phyloP scores from a whole-genome alignment of 2,329 filamentous ascomycete genomes.

The Fusarium acutatum region DNA sequence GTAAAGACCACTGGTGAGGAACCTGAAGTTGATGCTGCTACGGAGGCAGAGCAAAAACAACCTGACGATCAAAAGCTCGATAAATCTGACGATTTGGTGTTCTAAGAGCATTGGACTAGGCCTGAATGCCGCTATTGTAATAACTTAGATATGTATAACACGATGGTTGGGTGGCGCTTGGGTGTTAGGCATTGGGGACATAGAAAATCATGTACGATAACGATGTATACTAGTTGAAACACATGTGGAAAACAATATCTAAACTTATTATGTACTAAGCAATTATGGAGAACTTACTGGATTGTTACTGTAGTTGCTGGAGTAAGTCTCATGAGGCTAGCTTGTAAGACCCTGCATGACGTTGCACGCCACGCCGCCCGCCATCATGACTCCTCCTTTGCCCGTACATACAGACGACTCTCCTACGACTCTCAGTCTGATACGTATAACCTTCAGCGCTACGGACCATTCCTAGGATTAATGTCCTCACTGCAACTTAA shows the following conservation, averaged over 20 bases:
- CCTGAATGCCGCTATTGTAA: slow-evolving; percentile 8
- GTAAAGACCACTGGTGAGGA: background rate
- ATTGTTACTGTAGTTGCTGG: background rate
- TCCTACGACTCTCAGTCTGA: background rate
- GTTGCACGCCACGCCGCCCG: background rate
- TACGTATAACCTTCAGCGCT: background rate
- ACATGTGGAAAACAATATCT: background rate
- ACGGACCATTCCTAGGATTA: background rate
- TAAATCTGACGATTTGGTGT: slow-evolving; percentile 14
- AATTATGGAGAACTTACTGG: background rate
- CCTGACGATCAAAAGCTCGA: slow-evolving; percentile 11
- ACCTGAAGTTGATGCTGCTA: background rate
- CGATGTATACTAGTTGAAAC: slow-evolving; percentile 17
- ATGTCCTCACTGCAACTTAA: background rate
- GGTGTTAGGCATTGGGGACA: background rate
- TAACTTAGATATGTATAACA: slow-evolving; percentile 30
- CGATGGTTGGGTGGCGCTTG: slow-evolving; percentile 26
- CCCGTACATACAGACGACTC: background rate
- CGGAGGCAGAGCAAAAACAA: background rate
- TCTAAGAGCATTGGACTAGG: slow-evolving; percentile 8
- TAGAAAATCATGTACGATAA: slow-evolving; percentile 18
- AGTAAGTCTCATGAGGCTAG: slow-evolving; percentile 18
- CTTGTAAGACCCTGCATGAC: slow-evolving; percentile 25
- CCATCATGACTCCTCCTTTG: slow-evolving; percentile 22
- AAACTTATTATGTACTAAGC: background rate